Evolutionary conservation across 768 basidiomycete genomes (phyloP), one percentile per base, ranked within the genome.

Genomic region (Pisolithus microcarpus): DNA sequence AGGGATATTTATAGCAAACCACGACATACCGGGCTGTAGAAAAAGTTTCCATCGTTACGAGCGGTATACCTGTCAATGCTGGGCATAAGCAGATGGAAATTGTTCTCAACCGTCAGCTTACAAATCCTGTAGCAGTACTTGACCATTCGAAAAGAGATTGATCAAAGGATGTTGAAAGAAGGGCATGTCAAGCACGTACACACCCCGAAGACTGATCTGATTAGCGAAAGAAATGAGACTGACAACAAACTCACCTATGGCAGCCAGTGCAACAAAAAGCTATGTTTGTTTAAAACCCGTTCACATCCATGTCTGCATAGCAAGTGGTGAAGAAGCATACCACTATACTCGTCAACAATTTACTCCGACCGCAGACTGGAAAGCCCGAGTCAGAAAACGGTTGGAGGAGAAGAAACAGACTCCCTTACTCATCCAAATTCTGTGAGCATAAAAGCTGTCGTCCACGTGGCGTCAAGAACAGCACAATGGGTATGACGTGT

Each of bases 361-460:
- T 54, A 34, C 62, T 63, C 36, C 9, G 23, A 43, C 47, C 56
- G 5, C 59, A 61, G 23, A 64, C 61, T 63, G 43, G 11, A 39
- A 38, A 23, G 5, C 10, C 24, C n/a, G 28, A 18, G 6, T 55
- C 36, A 36, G 23, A 1, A 38, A 11, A 3, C 1, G 13, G 40
- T 8, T 11, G 36, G 21, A n/a, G n/a, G 19, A 1, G 6, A n/a
- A 23, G 18, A n/a, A n/a, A 19, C 3, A 1, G 13, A 31, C 9
- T 5, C n/a, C 40, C 61, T 39, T 40, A 63, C 61, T 63, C 54
- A 63, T 61, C 59, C 60, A 64, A 18, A 64, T 57, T 36, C 60
- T 60, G 23, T 63, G 62, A 21, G 51, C 50, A 23, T 64, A 64
- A 31, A 63, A 63, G 47, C 62, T 64, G 39, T 40, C 9, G 23